These are phyloP conservation scores for Coemansia sp. DNA, from an alignment of 192 early-diverging fungal genomes.

Conservation along the genomic window DNA sequence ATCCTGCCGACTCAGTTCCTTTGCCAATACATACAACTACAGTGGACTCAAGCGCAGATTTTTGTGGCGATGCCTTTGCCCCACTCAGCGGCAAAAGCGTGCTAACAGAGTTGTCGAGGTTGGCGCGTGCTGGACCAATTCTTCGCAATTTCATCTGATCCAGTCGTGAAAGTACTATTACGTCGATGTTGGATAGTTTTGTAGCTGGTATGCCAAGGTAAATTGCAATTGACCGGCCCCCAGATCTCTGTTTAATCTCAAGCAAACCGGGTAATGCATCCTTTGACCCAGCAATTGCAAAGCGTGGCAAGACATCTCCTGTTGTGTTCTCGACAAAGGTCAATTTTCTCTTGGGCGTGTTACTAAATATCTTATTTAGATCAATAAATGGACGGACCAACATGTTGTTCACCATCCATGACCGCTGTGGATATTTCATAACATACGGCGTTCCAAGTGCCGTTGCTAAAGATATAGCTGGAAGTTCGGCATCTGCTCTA, in stretches of 20 bases:
- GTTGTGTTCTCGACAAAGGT: conserved; percentile 6
- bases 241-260: conserved; percentile 21
- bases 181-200: conserved; percentile 33
- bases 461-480: conserved; percentile 18
- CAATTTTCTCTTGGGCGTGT: not conserved
- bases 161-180: conserved; percentile 32
- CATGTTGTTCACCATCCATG: conserved; percentile 4
- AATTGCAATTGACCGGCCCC: conserved; percentile 18
- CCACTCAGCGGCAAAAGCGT: conserved; percentile 47
- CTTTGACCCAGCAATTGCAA: conserved; percentile 34
- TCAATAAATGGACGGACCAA: conserved; percentile 7
- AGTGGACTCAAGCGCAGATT: not conserved
- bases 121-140: conserved; percentile 41
- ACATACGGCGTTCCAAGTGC: conserved; percentile 25
- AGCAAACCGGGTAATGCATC: conserved; percentile 32
- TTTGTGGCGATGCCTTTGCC: not conserved
- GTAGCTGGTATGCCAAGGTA: conserved; percentile 34
- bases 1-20: conserved; percentile 40
- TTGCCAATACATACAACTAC: conserved; percentile 45
- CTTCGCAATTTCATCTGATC: conserved; percentile 43
- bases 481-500: conserved; percentile 14
- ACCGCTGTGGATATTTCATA: conserved; percentile 6
- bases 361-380: conserved; percentile 9
- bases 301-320: conserved; percentile 22
- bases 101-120: conserved; percentile 39